A percentile compares a stretch with the other conserved stretches of the same genome.
Evolutionary conservation across 2,329 filamentous ascomycete species (phyloP).

Genomic region (Diplodia scrobiculata): DNA sequence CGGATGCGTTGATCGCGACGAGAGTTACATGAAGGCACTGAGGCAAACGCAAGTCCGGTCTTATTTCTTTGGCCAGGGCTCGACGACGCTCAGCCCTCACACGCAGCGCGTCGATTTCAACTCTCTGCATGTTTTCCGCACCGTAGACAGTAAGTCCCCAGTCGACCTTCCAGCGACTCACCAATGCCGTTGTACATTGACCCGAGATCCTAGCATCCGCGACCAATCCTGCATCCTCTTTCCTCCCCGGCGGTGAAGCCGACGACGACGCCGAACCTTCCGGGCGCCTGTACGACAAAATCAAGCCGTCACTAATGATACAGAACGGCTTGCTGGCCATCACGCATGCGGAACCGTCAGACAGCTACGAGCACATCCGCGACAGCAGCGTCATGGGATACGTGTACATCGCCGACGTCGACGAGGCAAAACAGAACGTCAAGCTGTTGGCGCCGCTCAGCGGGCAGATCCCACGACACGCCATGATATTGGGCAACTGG

Average conservation of each 20-base stretch:
- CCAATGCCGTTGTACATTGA: not conserved
- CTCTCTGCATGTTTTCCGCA: conserved; percentile 71
- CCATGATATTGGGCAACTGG: conserved; percentile 82
- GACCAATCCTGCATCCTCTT: conserved; percentile 31
- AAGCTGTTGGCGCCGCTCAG: conserved; percentile 82
- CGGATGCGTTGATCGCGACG: conserved; percentile 77
- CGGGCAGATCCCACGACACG: conserved; percentile 74
- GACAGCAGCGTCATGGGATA: conserved; percentile 88
- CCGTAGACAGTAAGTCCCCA: conserved; percentile 59
- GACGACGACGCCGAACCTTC: conserved; percentile 52
- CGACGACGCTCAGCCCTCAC: conserved; percentile 78
- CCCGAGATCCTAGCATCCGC: not conserved
- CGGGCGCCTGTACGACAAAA: conserved; percentile 59
- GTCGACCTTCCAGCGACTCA: not conserved
- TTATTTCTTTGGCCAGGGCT: conserved; percentile 87
- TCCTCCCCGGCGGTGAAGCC: conserved; percentile 51
- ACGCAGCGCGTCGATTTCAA: conserved; percentile 82
- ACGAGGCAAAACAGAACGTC: conserved; percentile 78
- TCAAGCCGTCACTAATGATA: conserved; percentile 67
- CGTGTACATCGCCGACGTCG: conserved; percentile 87
- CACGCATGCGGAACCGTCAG: conserved; percentile 72
- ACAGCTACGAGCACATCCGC: conserved; percentile 70
- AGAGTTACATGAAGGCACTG: conserved; percentile 69
- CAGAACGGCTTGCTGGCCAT: conserved; percentile 83
- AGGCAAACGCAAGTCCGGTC: conserved; percentile 79